Evolutionary conservation across 768 basidiomycete species (phyloP).

Genomic region (Tylopilus plumbeoviolaceoides): DNA sequence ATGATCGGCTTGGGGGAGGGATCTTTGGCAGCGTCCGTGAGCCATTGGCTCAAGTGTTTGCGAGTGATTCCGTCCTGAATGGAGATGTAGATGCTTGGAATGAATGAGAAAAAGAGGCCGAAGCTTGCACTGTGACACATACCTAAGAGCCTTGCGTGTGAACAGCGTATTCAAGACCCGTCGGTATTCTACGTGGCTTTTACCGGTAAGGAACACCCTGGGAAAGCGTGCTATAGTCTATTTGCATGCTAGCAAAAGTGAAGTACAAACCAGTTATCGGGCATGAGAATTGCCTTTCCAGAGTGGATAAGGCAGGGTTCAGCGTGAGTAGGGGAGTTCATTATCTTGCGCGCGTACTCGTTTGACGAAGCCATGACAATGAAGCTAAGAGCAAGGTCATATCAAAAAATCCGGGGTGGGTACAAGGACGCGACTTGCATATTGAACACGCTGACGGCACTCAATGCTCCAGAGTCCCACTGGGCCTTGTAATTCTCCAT

Average conservation of each 20-base stretch:
- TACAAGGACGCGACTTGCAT: conserved; percentile 54
- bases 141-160: conserved; percentile 92
- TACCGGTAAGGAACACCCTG: conserved; percentile 98
- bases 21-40: conserved; percentile 48
- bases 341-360: conserved; percentile 88
- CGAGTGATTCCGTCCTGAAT: conserved; percentile 84
- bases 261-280: conserved; percentile 78
- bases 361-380: conserved; percentile 98
- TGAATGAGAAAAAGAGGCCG: neutral
- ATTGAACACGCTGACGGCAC: conserved; percentile 93
- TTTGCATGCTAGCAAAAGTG: neutral
- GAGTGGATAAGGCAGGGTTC: conserved; percentile 94
- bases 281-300: conserved; percentile 78
- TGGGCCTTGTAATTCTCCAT: conserved; percentile 90
- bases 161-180: conserved; percentile 87
- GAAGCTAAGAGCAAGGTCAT: conserved; percentile 56
- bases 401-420: conserved; percentile 1
- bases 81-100: conserved; percentile 67
- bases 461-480: conserved; percentile 87
- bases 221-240: neutral
- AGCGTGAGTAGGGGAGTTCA: conserved; percentile 89
- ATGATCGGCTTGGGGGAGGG: conserved; percentile 60
- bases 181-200: conserved; percentile 90
- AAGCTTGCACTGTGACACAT: conserved; percentile 18
- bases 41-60: conserved; percentile 72